Evolutionary conservation across 169 alveolate genomes (phyloP).

Genomic region (Cystoisospora suis): DNA sequence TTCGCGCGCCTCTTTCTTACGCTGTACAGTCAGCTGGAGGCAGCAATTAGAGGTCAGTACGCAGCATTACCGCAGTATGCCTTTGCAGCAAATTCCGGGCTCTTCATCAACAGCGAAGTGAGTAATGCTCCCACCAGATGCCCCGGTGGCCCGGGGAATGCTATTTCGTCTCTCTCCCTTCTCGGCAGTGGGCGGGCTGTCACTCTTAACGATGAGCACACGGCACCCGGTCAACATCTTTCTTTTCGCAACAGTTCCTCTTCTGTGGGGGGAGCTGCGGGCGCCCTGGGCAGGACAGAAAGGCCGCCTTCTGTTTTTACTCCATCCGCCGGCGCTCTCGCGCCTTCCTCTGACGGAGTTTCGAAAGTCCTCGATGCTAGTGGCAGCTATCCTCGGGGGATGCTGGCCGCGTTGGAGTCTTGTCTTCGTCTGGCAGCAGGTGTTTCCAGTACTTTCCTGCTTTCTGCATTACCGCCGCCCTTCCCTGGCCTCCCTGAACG

Average conservation of each 20-base stretch:
- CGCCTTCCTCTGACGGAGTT: not conserved
- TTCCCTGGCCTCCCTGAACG: constrained; percentile 33
- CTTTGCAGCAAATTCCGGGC: constrained; percentile 34
- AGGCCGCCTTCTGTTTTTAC: no score
- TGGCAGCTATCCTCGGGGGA: constrained; percentile 39
- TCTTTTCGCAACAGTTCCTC: not conserved
- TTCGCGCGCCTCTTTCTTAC: constrained; percentile 47
- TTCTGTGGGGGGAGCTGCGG: not conserved
- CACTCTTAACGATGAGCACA: not conserved
- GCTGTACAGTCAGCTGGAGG: constrained; percentile 59
- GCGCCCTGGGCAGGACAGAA: not conserved
- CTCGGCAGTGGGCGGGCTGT: not conserved
- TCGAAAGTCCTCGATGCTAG: constrained; percentile 19
- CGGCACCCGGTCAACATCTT: not conserved
- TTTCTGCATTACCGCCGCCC: constrained; percentile 29
- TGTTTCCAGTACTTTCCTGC: constrained; percentile 42
- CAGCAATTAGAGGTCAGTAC: constrained; percentile 57
- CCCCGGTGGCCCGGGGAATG: not conserved
- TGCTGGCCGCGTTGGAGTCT: constrained; percentile 43
- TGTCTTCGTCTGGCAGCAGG: constrained; percentile 22
- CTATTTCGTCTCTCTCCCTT: not conserved
- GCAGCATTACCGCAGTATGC: constrained; percentile 63
- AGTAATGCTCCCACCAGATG: not conserved
- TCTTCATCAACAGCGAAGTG: not conserved
- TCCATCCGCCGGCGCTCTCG: not conserved